Conservation (phyloP, 2,329 filamentous ascomycete genomes). For the Cladorrhinum sp. region DNA sequence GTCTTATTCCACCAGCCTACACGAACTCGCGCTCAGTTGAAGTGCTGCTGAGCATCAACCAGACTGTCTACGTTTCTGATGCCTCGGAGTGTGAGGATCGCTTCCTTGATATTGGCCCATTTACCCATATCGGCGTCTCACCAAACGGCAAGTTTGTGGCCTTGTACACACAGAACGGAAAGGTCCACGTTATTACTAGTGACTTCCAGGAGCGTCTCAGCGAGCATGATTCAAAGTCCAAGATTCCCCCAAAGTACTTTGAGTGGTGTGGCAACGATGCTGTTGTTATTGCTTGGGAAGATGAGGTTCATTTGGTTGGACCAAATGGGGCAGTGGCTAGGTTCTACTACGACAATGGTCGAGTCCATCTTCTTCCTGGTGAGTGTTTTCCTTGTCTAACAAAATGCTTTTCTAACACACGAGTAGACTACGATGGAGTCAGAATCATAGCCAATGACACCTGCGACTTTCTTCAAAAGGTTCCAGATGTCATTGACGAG, state of each 20-base stretch:
- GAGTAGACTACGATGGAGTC: constrained; percentile 74
- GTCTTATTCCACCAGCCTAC: constrained; percentile 79
- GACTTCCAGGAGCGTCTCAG: constrained; percentile 92
- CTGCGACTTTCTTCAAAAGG: constrained; percentile 97
- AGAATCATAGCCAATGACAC: constrained; percentile 85
- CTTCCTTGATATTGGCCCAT: constrained; percentile 86
- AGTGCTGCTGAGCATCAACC: constrained; percentile 78
- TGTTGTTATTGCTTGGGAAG: constrained; percentile 92
- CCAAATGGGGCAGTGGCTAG: constrained; percentile 72
- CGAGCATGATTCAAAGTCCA: constrained; percentile 85
- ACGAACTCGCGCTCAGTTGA: constrained; percentile 92
- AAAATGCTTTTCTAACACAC: background rate
- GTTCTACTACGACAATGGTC: constrained; percentile 80
- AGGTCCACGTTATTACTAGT: constrained; percentile 87
- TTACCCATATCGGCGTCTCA: constrained; percentile 85
- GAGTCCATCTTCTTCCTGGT: constrained; percentile 85
- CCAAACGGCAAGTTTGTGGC: constrained; percentile 87
- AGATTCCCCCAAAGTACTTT: constrained; percentile 80
- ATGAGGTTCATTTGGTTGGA: constrained; percentile 92
- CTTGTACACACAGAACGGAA: constrained; percentile 80
- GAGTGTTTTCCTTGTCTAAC: constrained; percentile 32
- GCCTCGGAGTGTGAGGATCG: constrained; percentile 88
- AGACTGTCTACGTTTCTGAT: constrained; percentile 84
- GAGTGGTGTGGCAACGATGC: constrained; percentile 97
- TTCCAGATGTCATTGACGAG: constrained; percentile 80